Base-by-base conservation (phyloP, 148 eudicot genomes). In the Arbutus unedo region DNA sequence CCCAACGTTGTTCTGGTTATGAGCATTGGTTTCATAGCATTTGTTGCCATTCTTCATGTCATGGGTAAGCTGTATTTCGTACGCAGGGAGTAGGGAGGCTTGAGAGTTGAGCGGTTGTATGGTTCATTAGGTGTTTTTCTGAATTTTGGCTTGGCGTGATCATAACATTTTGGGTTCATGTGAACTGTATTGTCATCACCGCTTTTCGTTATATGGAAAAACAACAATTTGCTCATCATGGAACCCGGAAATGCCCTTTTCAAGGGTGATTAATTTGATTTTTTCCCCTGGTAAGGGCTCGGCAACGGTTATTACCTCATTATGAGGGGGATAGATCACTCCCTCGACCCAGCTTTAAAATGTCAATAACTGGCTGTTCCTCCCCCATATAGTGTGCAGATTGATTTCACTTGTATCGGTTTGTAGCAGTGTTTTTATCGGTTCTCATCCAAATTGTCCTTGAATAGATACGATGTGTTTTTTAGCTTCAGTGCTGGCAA, bases 1-100 rank as follows among this genome's bases (percentile, higher is more conserved):
- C 99, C 99, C 10, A 94, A 93, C 81, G 99, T 96, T 57, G 99
- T 96, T 67, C 94, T 96, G 73, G 80, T 90, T 3, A 91, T 93
- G 96, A 93, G 96, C 86, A 91, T 91, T 57, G 93, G 93, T 79
- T 90, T 90, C 86, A 89, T 90, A 31, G 90, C 90, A 48, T 91
- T 91, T 73, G 94, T 91, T 62, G 91, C 91, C 2, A 48, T 88
- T 53, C 92, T 91, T 53, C 94, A 91, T 86, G 94, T 90, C 84
- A 79, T 90, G 90, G 94, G 94, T 38, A 91, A 91, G 89, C 91
- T 91, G 59, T 91, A 90, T 79, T 87, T 91, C 19, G 89, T 84
- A 15, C 89, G 91, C 9, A 85, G 78, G 62, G 91, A 88, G 92
- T 9, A 86, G 79, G 53, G 92, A 88, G 82, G 87, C 82, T 59